Percentiles rank a stretch among this genome's conserved stretches.
Conservation (phyloP, 2,329 filamentous ascomycete genomes). For the Sporothrix humicola region DNA sequence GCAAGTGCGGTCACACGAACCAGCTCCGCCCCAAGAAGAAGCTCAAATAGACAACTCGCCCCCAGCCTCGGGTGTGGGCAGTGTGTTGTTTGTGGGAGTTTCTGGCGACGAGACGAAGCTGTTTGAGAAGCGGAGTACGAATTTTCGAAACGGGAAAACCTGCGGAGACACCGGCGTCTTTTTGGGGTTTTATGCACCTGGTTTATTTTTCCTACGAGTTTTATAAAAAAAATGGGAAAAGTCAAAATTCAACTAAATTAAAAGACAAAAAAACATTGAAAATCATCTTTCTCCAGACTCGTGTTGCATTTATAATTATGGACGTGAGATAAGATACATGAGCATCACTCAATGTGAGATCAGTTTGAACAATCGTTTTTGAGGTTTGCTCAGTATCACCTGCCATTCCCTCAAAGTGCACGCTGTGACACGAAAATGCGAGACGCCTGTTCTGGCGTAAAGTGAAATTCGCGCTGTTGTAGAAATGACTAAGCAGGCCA, state of each 20-base stretch:
- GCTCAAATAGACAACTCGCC: slow-evolving; percentile 54
- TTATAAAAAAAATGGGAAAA: slow-evolving; percentile 29
- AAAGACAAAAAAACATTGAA: slow-evolving; percentile 30
- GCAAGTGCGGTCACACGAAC: slow-evolving; percentile 99
- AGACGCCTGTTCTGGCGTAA: neutral
- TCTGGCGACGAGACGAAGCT: neutral
- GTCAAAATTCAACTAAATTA: slow-evolving; percentile 22
- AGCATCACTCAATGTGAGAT: too few species aligned
- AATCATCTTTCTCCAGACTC: neutral
- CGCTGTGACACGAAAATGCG: neutral
- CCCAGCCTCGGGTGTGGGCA: slow-evolving; percentile 25
- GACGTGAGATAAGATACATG: too few species aligned
- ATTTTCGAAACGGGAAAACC: slow-evolving; percentile 23
- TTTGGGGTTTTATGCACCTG: slow-evolving; percentile 34
- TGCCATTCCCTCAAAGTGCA: neutral
- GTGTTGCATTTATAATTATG: too few species aligned
- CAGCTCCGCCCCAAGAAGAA: slow-evolving; percentile 99
- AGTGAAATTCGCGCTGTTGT: neutral
- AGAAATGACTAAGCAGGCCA: neutral
- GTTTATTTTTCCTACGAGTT: slow-evolving; percentile 32
- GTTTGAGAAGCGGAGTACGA: slow-evolving; percentile 20
- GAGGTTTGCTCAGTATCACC: neutral
- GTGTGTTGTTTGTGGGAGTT: slow-evolving; percentile 31
- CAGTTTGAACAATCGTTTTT: too few species aligned
- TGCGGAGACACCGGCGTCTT: slow-evolving; percentile 34